Base-by-base conservation (phyloP, 495 filamentous ascomycete species). In the Pseudoneurospora amorphoporcata region DNA sequence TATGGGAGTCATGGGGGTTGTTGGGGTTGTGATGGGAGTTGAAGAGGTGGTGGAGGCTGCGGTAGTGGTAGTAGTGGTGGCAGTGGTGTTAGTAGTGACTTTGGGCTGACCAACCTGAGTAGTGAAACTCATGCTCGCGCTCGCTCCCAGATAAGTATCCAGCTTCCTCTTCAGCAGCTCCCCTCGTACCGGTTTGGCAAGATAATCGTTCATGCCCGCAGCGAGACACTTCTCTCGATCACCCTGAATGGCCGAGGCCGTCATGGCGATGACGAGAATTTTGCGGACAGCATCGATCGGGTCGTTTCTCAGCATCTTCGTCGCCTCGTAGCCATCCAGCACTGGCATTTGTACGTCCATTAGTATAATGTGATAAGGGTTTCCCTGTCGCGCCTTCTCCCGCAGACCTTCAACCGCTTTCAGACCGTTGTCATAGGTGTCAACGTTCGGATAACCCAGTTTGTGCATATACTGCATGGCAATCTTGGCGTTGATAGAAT, bases 261-360 rank as follows among this genome's bases (percentile, higher is more conserved):
- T 97, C 94, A 97, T 97, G 43, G 94, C 94, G 72, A 97, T 95
- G 70, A 97, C 90, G 12, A 97, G 84, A 0, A 94, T 88, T 58
- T 90, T 88, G 53, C 91, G 87, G 3, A 97, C 92, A 6, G 86
- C 85, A 2, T 91, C 89, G 68, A 93, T 89, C 0, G 87, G 80
- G 80, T 97, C 92, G 65, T 87, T 87, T 4, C 94, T 89, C 61
- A 97, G 88, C 69, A 92, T 86, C 69, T 91, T 90, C 0, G 94
- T 97, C 12, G 93, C 93, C 78, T 96, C 92, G 81, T 97, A 97
- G n/a, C 94, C 94, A 78, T 97, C 94, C 2, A 97, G 86, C 8
- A 94, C 89, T 1, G 94, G 94, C 94, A 97, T 97, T 83, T 97
- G 94, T 39, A 95, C 92, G 79, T 97, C 94, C 94, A 97, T 97